phyloP scores from a whole-genome alignment of 768 basidiomycete genomes.

The Termitomyces sp. region DNA sequence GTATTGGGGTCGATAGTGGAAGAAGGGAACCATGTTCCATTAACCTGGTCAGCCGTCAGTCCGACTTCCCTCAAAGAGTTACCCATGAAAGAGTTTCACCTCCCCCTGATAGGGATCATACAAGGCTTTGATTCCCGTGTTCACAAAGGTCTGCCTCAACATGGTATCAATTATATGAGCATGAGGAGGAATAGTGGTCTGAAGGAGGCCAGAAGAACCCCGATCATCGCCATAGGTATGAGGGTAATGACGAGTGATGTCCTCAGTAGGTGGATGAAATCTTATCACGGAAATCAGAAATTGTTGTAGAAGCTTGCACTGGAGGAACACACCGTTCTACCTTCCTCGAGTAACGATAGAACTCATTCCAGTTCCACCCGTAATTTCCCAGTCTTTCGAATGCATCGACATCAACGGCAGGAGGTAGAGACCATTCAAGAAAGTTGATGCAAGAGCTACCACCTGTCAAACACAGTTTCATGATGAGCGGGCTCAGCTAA shows the following conservation, averaged over 20 bases:
- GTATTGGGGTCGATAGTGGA: slow-evolving; percentile 19
- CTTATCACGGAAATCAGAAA: slow-evolving; percentile 10
- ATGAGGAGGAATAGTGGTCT: slow-evolving; percentile 21
- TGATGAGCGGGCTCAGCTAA: background rate
- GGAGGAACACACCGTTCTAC: slow-evolving; percentile 26
- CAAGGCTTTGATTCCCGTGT: slow-evolving; percentile 18
- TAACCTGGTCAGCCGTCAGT: slow-evolving; percentile 13
- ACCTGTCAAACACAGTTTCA: slow-evolving; percentile 17
- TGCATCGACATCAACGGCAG: slow-evolving; percentile 23
- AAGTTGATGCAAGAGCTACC: slow-evolving; percentile 44
- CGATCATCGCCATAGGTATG: slow-evolving; percentile 19
- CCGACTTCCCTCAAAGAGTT: background rate
- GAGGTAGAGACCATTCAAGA: slow-evolving; percentile 26
- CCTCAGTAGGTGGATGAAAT: slow-evolving; percentile 21
- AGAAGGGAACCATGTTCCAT: slow-evolving; percentile 10
- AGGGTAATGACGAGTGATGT: slow-evolving; percentile 20
- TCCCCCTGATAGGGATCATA: slow-evolving; percentile 26
- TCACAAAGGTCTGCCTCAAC: slow-evolving; percentile 20
- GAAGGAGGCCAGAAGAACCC: slow-evolving; percentile 24
- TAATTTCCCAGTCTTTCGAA: slow-evolving; percentile 46
- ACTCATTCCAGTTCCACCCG: slow-evolving; percentile 50
- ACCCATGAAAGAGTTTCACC: slow-evolving; percentile 8
- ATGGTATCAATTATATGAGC: slow-evolving; percentile 21
- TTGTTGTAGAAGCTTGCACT: background rate
- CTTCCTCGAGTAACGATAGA: slow-evolving; percentile 30